Conservation (phyloP, 2,329 filamentous ascomycete species). For the Hirsutella thompsonii region DNA sequence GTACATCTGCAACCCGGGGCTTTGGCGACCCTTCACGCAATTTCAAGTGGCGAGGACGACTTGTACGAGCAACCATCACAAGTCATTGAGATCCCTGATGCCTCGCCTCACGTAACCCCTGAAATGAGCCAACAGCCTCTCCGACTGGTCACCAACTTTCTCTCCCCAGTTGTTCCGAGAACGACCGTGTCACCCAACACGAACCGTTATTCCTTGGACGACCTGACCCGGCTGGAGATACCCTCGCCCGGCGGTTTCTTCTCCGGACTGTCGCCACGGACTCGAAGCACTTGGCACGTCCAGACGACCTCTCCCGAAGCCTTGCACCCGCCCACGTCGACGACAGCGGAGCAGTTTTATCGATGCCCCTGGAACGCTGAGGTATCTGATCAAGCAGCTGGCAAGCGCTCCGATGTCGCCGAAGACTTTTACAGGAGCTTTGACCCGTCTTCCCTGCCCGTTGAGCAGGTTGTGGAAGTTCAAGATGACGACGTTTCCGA, state of each 20-base stretch:
- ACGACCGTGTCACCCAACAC: slow-evolving; percentile 16
- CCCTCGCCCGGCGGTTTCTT: slow-evolving; percentile 91
- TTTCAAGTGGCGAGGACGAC: slow-evolving; percentile 51
- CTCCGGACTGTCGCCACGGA: slow-evolving; percentile 63
- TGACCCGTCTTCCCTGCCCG: slow-evolving; percentile 28
- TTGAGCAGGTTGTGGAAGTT: slow-evolving; percentile 58
- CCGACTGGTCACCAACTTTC: slow-evolving; percentile 32
- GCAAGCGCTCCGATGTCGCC: slow-evolving; percentile 21
- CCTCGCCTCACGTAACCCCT: slow-evolving; percentile 8
- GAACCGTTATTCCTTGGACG: slow-evolving; percentile 46
- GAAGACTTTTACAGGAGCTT: slow-evolving; percentile 25
- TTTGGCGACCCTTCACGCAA: slow-evolving; percentile 65
- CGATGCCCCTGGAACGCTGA: slow-evolving; percentile 60
- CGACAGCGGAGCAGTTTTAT: slow-evolving; percentile 88
- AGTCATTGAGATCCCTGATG: slow-evolving; percentile 30
- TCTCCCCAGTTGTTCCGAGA: slow-evolving; percentile 9
- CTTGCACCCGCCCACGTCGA: slow-evolving; percentile 60
- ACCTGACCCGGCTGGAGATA: slow-evolving; percentile 71
- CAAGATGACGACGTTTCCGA: slow-evolving; percentile 29
- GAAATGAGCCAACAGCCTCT: slow-evolving; percentile 40
- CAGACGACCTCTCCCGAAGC: slow-evolving; percentile 39
- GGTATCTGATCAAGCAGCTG: slow-evolving; percentile 21
- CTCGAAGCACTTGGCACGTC: slow-evolving; percentile 72
- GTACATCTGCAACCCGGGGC: slow-evolving; percentile 69
- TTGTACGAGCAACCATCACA: slow-evolving; percentile 33